A percentile compares a stretch with the other conserved stretches of the same genome.
Conservation (phyloP, 805 yeast species). For the Teunomyces gatunensis region DNA sequence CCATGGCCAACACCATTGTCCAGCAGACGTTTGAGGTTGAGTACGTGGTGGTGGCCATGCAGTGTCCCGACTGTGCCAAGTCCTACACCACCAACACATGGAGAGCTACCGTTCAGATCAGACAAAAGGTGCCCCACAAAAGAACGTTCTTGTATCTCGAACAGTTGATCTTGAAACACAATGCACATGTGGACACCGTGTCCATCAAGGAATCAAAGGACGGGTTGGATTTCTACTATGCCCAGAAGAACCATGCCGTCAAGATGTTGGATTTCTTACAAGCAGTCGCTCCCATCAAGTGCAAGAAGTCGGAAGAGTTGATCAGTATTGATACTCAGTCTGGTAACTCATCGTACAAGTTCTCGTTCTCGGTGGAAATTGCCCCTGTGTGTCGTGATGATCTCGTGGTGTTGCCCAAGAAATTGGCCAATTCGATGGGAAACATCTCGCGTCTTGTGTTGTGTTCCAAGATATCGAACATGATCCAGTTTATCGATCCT, state of each 20-base stretch:
- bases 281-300: conserved; percentile 80
- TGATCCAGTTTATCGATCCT: conserved; percentile 86
- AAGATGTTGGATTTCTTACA: conserved; percentile 89
- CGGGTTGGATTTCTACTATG: conserved; percentile 91
- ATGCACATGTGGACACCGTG: conserved; percentile 91
- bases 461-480: conserved; percentile 80
- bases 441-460: conserved; percentile 77
- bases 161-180: conserved; percentile 88
- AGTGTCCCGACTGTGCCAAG: conserved; percentile 98
- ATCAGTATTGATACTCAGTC: conserved; percentile 91
- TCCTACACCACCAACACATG: conserved; percentile 95
- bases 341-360: conserved; percentile 83
- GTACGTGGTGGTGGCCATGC: conserved; percentile 89
- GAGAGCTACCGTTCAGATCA: conserved; percentile 96
- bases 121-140: conserved; percentile 96
- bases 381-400: conserved; percentile 98
- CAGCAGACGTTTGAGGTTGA: conserved; percentile 96
- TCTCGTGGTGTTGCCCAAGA: conserved; percentile 85
- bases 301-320: conserved; percentile 85
- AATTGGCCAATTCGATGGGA: conserved; percentile 80
- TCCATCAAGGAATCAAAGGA: conserved; percentile 90
- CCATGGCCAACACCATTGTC: conserved; percentile 83
- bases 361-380: conserved; percentile 88
- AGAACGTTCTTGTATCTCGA: conserved; percentile 94
- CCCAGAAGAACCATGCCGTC: conserved; percentile 84